Evolutionary conservation across 2,329 filamentous ascomycete genomes (phyloP).

Genomic region (Ophiosphaerella korrae): DNA sequence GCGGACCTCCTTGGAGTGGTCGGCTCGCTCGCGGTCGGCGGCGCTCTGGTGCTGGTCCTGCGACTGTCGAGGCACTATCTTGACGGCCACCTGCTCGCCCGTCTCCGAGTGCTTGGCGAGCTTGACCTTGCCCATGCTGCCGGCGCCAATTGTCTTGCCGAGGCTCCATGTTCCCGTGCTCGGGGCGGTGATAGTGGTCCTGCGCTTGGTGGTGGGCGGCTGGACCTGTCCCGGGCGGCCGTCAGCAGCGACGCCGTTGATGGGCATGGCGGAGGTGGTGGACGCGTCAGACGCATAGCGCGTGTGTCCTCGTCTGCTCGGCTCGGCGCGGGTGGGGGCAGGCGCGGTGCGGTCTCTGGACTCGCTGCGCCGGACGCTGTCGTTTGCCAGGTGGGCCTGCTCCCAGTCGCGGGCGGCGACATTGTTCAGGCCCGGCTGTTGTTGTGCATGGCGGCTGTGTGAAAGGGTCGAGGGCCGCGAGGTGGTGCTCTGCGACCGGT

Average conservation of each 20-base stretch:
- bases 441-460: conserved; percentile 35
- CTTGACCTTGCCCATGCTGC: conserved; percentile 99
- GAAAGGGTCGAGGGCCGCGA: conserved; percentile 33
- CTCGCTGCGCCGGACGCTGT: conserved; percentile 63
- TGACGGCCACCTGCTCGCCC: conserved; percentile 95
- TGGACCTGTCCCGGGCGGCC: conserved; percentile 25
- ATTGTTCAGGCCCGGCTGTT: conserved; percentile 54
- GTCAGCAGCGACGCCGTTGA: conserved; percentile 45
- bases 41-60: conserved; percentile 77
- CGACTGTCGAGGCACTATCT: conserved; percentile 91
- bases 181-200: conserved; percentile 85
- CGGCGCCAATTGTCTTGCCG: conserved; percentile 95
- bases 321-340: conserved; percentile 58
- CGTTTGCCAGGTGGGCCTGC: conserved; percentile 66
- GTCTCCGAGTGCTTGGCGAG: conserved; percentile 88
- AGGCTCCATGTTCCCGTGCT: conserved; percentile 88
- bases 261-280: conserved; percentile 42
- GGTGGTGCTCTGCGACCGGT: conserved; percentile 45
- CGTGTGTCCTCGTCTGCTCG: conserved; percentile 54
- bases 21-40: conserved; percentile 83
- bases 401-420: conserved; percentile 75
- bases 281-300: conserved; percentile 55
- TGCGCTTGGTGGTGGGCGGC: conserved; percentile 47
- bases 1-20: conserved; percentile 94
- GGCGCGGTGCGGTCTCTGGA: conserved; percentile 61